A percentile compares a stretch with the other conserved stretches of the same genome.
Evolutionary conservation across 2,329 filamentous ascomycete species (phyloP).

Genomic region (Cadophora gregata): DNA sequence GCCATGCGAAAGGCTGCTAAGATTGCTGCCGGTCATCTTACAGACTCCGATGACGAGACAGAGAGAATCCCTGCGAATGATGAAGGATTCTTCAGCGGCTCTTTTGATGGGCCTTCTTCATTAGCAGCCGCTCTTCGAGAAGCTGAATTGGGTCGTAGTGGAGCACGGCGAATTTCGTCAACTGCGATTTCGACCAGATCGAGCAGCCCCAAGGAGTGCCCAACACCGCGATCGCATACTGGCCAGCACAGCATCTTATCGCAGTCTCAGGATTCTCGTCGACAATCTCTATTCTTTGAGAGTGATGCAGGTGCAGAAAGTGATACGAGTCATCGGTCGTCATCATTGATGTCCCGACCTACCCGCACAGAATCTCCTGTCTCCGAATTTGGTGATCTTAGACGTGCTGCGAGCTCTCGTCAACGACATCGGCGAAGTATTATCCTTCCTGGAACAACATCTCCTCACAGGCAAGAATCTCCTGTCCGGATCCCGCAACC

Average conservation of each 20-base stretch:
- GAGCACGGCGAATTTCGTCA: slow-evolving; percentile 58
- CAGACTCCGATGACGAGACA: slow-evolving; percentile 65
- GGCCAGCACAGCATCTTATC: slow-evolving; percentile 63
- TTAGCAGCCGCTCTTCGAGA: slow-evolving; percentile 59
- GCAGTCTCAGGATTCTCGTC: slow-evolving; percentile 68
- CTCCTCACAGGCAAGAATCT: slow-evolving; percentile 85
- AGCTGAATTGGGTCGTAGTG: slow-evolving; percentile 39
- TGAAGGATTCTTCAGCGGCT: slow-evolving; percentile 57
- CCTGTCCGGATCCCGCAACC: slow-evolving; percentile 78
- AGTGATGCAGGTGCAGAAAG: slow-evolving; percentile 79
- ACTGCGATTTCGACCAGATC: slow-evolving; percentile 73
- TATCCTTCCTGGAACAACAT: slow-evolving; percentile 79
- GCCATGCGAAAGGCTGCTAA: slow-evolving; percentile 88
- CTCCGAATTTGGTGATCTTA: slow-evolving; percentile 80
- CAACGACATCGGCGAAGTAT: slow-evolving; percentile 88
- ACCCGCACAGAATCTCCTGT: slow-evolving; percentile 87
- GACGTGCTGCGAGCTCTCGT: slow-evolving; percentile 76
- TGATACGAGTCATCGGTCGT: slow-evolving; percentile 85
- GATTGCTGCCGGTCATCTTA: slow-evolving; percentile 84
- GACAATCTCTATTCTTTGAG: slow-evolving; percentile 80
- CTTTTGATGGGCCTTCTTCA: slow-evolving; percentile 63
- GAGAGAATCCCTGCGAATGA: slow-evolving; percentile 55
- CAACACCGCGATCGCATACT: slow-evolving; percentile 85
- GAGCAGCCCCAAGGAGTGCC: slow-evolving; percentile 87
- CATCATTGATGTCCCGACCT: slow-evolving; percentile 73